Percentiles rank a stretch among this genome's conserved stretches.
phyloP scores from a whole-genome alignment of 768 basidiomycete species.

The Mycena pura region DNA sequence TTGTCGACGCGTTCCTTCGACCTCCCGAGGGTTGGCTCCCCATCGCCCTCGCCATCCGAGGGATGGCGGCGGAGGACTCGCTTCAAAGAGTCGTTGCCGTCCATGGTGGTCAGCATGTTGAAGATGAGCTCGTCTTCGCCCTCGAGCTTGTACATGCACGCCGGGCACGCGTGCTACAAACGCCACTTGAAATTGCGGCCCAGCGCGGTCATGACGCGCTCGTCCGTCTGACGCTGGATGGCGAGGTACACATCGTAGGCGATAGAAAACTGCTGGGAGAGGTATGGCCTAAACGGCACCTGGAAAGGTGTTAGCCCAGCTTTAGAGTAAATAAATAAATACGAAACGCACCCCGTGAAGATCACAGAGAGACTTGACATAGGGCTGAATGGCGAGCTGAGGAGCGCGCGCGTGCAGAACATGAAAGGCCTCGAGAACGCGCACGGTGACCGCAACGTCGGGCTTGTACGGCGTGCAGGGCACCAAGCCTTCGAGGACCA shows the following conservation, averaged over 20 bases:
- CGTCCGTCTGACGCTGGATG: constrained; percentile 9
- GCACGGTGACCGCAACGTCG: constrained; percentile 6
- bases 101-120: constrained; percentile 28
- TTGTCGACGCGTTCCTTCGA: constrained; percentile 11
- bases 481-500: constrained; percentile 10
- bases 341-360: neutral
- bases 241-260: constrained; percentile 29
- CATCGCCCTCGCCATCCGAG: neutral
- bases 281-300: constrained; percentile 14
- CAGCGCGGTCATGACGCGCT: no score
- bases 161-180: constrained; percentile 32
- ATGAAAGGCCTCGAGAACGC: neutral
- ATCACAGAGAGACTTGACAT: no score
- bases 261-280: constrained; percentile 22
- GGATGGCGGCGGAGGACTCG: constrained; percentile 1
- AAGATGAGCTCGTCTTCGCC: constrained; percentile 27
- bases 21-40: constrained; percentile 6
- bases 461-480: constrained; percentile 16
- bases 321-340: neutral
- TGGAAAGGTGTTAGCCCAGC: neutral
- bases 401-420: neutral
- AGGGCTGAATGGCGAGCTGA: no score
- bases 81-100: constrained; percentile 35
- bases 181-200: constrained; percentile 21
- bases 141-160: constrained; percentile 32